phyloP scores from a whole-genome alignment of 2,329 filamentous ascomycete genomes.

The Lachnellula cervina region DNA sequence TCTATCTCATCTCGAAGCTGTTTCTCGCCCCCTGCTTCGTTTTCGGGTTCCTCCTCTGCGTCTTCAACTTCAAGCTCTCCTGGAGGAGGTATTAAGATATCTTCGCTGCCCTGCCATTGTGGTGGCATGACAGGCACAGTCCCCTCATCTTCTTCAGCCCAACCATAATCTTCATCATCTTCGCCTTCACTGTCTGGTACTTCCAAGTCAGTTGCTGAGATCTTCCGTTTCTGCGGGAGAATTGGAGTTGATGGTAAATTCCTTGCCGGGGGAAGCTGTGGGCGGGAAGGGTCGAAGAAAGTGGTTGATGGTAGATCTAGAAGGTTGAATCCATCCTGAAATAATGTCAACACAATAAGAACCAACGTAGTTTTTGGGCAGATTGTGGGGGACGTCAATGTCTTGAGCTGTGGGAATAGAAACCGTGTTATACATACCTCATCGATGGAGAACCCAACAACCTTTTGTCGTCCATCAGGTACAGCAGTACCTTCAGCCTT shows the following conservation, averaged over 20 bases:
- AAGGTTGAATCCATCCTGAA: conserved; percentile 12
- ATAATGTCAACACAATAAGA: background rate
- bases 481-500: conserved; percentile 52
- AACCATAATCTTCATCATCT: conserved; percentile 67
- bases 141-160: conserved; percentile 62
- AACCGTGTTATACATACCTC: conserved; percentile 16
- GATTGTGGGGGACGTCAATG: background rate
- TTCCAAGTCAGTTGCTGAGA: conserved; percentile 55
- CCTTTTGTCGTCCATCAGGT: conserved; percentile 13
- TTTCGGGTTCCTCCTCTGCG: conserved; percentile 9
- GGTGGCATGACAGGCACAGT: conserved; percentile 55
- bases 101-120: conserved; percentile 64
- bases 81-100: conserved; percentile 44
- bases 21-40: background rate
- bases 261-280: background rate
- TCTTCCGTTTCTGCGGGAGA: conserved; percentile 57
- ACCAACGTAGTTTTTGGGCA: no score
- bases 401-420: background rate
- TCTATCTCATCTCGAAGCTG: conserved; percentile 4
- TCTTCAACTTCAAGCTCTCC: conserved; percentile 18
- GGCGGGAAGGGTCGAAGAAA: conserved; percentile 7
- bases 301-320: conserved; percentile 7
- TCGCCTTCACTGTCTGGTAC: conserved; percentile 55
- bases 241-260: conserved; percentile 12
- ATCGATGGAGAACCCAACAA: conserved; percentile 25